Percentiles rank a stretch among this genome's conserved stretches.
These are phyloP conservation scores for Mimosa pudica DNA, from an alignment of 306 rosid genomes.

Conservation along the genomic window DNA sequence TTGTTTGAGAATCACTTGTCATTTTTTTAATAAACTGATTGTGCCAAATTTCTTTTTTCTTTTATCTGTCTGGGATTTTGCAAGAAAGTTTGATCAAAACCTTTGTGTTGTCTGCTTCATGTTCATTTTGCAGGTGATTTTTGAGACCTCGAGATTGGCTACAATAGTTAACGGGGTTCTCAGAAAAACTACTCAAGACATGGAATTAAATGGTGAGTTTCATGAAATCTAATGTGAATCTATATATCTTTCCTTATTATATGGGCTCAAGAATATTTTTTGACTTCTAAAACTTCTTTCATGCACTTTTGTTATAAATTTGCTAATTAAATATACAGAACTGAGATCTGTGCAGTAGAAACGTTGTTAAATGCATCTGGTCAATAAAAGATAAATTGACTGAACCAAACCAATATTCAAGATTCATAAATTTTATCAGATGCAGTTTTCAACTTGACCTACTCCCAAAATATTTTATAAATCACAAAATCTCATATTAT, in stretches of 20 bases:
- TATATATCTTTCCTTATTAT: slow-evolving; percentile 23
- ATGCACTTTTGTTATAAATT: slow-evolving; percentile 17
- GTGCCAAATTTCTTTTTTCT: neutral
- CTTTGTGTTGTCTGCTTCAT: slow-evolving; percentile 12
- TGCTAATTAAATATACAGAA: neutral
- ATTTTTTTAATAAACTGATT: neutral
- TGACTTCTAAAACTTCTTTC: slow-evolving; percentile 36
- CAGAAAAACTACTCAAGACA: slow-evolving; percentile 86
- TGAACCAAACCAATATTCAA: neutral
- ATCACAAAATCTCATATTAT: neutral
- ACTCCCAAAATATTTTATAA: neutral
- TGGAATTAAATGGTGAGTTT: slow-evolving; percentile 89
- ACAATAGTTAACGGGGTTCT: slow-evolving; percentile 94
- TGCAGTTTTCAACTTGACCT: neutral
- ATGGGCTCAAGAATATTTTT: slow-evolving; percentile 55
- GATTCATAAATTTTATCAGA: neutral
- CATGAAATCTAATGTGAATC: neutral
- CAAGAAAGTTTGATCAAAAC: slow-evolving; percentile 13
- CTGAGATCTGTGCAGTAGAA: neutral
- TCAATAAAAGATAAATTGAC: slow-evolving; percentile 5
- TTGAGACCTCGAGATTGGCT: slow-evolving; percentile 96
- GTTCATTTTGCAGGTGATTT: slow-evolving; percentile 66
- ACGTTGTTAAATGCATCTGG: slow-evolving; percentile 1
- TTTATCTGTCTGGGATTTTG: neutral
- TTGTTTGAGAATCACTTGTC: slow-evolving; percentile 20